These are phyloP conservation scores for Cladosporium sp. DNA, from an alignment of 2,329 filamentous ascomycete species.

Conservation along the genomic window DNA sequence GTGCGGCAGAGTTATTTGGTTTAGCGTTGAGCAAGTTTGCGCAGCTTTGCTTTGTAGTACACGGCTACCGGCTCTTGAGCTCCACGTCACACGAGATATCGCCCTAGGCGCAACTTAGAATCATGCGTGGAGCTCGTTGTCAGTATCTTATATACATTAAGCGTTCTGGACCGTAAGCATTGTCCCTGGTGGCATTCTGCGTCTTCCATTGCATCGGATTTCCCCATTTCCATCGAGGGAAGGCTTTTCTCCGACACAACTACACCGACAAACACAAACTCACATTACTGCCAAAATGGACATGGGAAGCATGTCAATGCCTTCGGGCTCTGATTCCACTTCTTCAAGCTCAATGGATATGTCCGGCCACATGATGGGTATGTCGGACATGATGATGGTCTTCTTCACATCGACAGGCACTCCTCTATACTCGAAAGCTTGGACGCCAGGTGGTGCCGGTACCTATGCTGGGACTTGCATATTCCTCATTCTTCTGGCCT, in stretches of 20 bases:
- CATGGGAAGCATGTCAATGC: constrained; percentile 19
- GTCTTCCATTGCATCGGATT: background rate
- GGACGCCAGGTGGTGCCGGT: constrained; percentile 70
- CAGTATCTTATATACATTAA: background rate
- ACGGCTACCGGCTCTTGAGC: constrained; percentile 2
- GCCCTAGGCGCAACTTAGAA: background rate
- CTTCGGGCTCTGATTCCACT: background rate
- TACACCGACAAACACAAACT: background rate
- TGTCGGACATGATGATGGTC: constrained; percentile 53
- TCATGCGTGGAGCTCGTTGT: background rate
- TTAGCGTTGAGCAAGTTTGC: constrained; percentile 13
- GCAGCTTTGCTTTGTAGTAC: background rate
- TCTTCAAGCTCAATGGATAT: background rate
- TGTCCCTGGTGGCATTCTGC: background rate
- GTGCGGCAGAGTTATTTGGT: background rate
- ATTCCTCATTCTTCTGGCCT: constrained; percentile 76
- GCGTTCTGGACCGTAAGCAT: background rate
- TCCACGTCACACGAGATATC: background rate
- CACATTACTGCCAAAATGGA: constrained; percentile 20
- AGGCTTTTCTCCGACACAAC: background rate
- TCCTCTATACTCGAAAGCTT: constrained; percentile 65
- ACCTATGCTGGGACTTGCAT: constrained; percentile 85
- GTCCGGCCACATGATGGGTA: constrained; percentile 36
- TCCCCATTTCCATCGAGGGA: background rate
- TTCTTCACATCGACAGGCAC: constrained; percentile 67